Base-by-base conservation (phyloP, 1,284 basidiomycete genomes). In the Phylloboletellus chloephorus region DNA sequence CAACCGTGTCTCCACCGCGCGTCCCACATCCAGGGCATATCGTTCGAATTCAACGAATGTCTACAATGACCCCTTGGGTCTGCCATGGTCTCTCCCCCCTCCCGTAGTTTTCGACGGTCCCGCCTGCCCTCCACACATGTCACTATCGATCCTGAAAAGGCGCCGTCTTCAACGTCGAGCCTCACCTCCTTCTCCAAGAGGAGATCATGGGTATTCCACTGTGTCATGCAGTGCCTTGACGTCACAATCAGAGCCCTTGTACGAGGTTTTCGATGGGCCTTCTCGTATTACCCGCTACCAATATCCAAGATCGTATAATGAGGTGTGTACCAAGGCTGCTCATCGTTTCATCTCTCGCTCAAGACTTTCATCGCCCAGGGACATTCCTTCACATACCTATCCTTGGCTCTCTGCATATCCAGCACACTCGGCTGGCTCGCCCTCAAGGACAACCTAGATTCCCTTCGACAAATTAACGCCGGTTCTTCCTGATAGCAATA, bases 41-140 rank as follows among this genome's bases (percentile, higher is more conserved):
- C 15, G 15, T 28, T 21, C 24, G 2, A 22, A 33, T 39, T 35
- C 42, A 15, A 31, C 23, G 33, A 37, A 31, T 17, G 31, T 43
- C 4, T 39, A 48, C 28, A 25, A 15, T 4, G 41, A 40, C 7
- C 37, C 40, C 13, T 19, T 49, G 1, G 47, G 32, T n/a, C 29
- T 46, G 39, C 42, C 58, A 31, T 41, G 54, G 53, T 47, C 53
- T 35, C 64, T 72, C 25, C 69, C 72, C 28, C 50, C 67, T 32
- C 67, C 71, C 13, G 52, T 68, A 25, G 51, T 67, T 7, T 72
- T 73, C 39, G 71, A 72, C 26, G 71, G 71, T 6, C 71, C 71
- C 2, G 67, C 71, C 7, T 56, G 64, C 23, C 67, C 68, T 8
- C 54, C 53, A 31, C 61, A 63, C 17, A 53, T 59, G 31, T 49